phyloP scores from a whole-genome alignment of 345 rosid genomes.

The Rhodomyrtus tomentosa region DNA sequence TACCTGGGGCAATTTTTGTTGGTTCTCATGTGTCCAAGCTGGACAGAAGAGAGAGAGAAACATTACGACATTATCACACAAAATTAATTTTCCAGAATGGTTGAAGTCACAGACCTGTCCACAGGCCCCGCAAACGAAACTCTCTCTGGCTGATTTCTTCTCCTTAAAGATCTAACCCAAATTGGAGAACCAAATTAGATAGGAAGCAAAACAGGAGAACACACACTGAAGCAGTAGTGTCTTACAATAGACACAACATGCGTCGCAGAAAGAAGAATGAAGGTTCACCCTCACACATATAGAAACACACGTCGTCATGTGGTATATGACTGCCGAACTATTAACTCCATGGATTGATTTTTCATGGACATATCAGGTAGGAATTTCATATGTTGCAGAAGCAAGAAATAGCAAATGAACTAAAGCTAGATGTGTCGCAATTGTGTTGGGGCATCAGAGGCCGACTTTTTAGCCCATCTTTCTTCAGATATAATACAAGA shows the following conservation, averaged over 20 bases:
- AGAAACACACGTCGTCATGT: neutral
- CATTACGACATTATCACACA: neutral
- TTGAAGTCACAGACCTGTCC: conserved; percentile 53
- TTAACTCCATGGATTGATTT: neutral
- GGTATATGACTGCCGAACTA: neutral
- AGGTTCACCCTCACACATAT: neutral
- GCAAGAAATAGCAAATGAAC: neutral
- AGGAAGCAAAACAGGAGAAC: neutral
- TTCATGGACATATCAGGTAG: neutral
- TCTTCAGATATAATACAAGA: neutral
- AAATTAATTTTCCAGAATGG: neutral
- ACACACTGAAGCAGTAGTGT: neutral
- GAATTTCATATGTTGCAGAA: neutral
- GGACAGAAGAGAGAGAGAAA: conserved; percentile 1
- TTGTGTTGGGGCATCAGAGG: neutral
- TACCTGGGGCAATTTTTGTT: conserved; percentile 95
- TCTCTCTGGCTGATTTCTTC: conserved; percentile 96
- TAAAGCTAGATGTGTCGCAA: neutral
- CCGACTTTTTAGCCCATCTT: neutral
- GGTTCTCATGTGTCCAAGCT: conserved; percentile 99
- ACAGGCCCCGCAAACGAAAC: conserved; percentile 91
- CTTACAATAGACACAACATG: neutral
- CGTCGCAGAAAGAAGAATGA: neutral
- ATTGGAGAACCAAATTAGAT: neutral
- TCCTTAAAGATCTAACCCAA: conserved; percentile 55